Evolutionary conservation across 495 filamentous ascomycete genomes (phyloP).

Genomic region (Neurospora africana): DNA sequence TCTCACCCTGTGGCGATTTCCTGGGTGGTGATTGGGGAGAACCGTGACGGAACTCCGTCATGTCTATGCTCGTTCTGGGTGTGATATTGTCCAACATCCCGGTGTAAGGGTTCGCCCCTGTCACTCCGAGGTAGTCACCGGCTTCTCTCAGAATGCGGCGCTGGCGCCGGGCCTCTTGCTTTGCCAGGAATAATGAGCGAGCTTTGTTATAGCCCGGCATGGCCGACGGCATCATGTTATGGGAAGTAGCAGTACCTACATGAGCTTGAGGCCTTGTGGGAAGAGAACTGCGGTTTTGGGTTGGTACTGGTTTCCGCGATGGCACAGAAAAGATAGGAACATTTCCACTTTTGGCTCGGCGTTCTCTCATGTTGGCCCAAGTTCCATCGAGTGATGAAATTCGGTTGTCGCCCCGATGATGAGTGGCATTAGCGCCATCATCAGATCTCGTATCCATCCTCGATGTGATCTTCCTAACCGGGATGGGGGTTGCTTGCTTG

Average conservation of each 20-base stretch:
- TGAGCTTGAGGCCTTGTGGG: not conserved
- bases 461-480: not conserved
- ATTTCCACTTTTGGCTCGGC: not conserved
- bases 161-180: conserved; percentile 27
- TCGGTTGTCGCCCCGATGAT: not conserved
- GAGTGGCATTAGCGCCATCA: not conserved
- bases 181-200: conserved; percentile 19
- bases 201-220: conserved; percentile 5
- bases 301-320: not conserved
- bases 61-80: conserved; percentile 28
- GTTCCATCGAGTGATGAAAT: not conserved
- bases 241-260: not conserved
- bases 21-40: not conserved
- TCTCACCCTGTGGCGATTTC: conserved; percentile 12
- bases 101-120: conserved; percentile 44
- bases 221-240: not conserved
- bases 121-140: conserved; percentile 44
- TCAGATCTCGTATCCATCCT: not conserved
- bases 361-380: not conserved
- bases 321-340: not conserved
- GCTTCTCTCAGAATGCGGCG: conserved; percentile 32
- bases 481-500: not conserved
- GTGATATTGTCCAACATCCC: conserved; percentile 36
- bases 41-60: not conserved
- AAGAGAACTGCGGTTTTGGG: not conserved